A percentile compares a stretch with the other conserved stretches of the same genome.
These are phyloP conservation scores for Penicillium cinerascens DNA, from an alignment of 495 filamentous ascomycete genomes.

Conservation along the genomic window DNA sequence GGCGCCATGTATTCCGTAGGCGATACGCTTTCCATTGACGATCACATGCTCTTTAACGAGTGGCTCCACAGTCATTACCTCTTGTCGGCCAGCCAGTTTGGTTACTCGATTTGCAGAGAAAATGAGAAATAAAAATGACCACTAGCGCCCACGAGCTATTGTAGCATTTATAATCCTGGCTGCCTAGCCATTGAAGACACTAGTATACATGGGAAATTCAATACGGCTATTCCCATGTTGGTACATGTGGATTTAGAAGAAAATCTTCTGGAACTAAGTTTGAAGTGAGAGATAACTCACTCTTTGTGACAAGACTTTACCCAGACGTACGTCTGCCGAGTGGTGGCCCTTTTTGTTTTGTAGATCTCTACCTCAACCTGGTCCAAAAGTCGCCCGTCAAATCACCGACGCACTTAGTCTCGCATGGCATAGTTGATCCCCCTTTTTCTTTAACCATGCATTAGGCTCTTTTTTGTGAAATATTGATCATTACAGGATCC, in stretches of 20 bases:
- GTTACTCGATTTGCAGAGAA: neutral
- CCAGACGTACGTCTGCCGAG: neutral
- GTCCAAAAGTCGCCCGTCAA: too few species aligned
- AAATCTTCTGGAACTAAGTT: neutral
- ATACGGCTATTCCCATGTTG: too few species aligned
- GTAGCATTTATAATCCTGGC: too few species aligned
- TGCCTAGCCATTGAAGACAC: too few species aligned
- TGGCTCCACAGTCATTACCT: neutral
- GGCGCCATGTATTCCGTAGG: slow-evolving; percentile 7
- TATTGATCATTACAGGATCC: too few species aligned
- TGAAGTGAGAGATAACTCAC: neutral
- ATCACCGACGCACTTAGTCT: too few species aligned
- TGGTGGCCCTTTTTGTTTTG: neutral
- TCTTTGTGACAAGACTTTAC: neutral
- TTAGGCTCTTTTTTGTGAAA: too few species aligned
- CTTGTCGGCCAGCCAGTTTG: neutral
- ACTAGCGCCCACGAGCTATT: neutral
- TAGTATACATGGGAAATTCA: too few species aligned
- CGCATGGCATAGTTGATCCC: too few species aligned
- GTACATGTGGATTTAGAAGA: too few species aligned
- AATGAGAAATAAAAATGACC: neutral
- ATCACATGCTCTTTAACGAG: slow-evolving; percentile 3
- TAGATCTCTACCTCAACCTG: neutral
- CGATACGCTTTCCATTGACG: slow-evolving; percentile 8
- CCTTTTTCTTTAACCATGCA: too few species aligned